These are phyloP conservation scores for Dactylellina cionopaga DNA, from an alignment of 2,329 filamentous ascomycete species.

Conservation along the genomic window DNA sequence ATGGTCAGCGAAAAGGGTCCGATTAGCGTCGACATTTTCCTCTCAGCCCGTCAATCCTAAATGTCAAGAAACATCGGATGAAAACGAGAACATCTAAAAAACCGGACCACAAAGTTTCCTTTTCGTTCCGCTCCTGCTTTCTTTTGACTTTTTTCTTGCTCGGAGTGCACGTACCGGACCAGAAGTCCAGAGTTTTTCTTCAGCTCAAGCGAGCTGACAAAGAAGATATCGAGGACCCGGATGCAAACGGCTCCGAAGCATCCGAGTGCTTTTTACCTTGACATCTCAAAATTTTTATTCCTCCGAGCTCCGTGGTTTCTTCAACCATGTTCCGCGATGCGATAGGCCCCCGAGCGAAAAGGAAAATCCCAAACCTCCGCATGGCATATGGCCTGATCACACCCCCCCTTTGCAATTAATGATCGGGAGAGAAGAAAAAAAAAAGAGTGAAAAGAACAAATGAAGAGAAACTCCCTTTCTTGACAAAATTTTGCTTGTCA, in stretches of 20 bases:
- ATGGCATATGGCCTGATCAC: constrained; percentile 42
- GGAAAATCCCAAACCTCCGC: background rate
- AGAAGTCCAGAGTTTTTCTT: constrained; percentile 13
- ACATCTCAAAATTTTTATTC: constrained; percentile 23
- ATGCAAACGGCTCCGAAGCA: constrained; percentile 51
- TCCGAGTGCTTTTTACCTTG: constrained; percentile 10
- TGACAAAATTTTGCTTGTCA: background rate
- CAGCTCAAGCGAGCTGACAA: constrained; percentile 34
- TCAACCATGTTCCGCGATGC: background rate
- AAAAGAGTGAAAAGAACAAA: background rate
- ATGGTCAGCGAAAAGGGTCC: constrained; percentile 22
- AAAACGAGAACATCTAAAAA: constrained; percentile 11
- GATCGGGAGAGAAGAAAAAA: background rate
- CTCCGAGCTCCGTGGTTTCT: constrained; percentile 44
- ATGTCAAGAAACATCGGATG: constrained; percentile 45
- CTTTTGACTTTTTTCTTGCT: background rate
- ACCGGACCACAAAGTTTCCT: constrained; percentile 5
- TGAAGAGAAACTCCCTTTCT: too few relatives aligned
- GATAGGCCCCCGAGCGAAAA: background rate
- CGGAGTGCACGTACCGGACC: constrained; percentile 7
- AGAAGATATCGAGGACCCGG: constrained; percentile 23
- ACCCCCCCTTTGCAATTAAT: constrained; percentile 9
- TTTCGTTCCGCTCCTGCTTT: constrained; percentile 39
- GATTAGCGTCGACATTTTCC: background rate
- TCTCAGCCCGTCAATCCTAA: background rate